Conservation (phyloP, 225 moss, liverwort and hornwort species). For the Physcomitrellopsis africana region DNA sequence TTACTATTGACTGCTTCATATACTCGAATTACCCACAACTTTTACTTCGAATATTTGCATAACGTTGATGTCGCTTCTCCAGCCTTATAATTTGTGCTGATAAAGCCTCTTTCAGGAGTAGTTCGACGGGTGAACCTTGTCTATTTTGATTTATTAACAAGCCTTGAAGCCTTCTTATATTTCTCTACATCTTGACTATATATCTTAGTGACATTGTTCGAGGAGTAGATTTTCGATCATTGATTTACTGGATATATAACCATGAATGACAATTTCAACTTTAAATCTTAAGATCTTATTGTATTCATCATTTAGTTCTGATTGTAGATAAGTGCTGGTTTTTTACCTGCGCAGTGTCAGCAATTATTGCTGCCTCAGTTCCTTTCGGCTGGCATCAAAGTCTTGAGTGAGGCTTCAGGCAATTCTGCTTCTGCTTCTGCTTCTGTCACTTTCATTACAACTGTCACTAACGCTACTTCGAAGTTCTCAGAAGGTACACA, state of each 20-base stretch:
- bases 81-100: not conserved
- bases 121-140: not conserved
- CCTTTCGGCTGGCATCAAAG: constrained; percentile 82
- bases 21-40: not conserved
- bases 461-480: constrained; percentile 50
- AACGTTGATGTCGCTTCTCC: not conserved
- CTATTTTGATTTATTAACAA: not conserved
- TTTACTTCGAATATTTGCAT: not conserved
- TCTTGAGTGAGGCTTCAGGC: constrained; percentile 67
- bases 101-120: not conserved
- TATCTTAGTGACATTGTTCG: not conserved
- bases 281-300: constrained; percentile 1
- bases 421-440: constrained; percentile 54
- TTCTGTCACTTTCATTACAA: constrained; percentile 66
- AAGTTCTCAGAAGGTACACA: constrained; percentile 50
- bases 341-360: constrained; percentile 56
- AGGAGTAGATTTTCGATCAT: constrained; percentile 14
- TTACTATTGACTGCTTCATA: not conserved
- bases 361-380: constrained; percentile 78
- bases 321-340: constrained; percentile 13
- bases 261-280: constrained; percentile 17
- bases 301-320: constrained; percentile 4
- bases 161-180: not conserved
- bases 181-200: constrained; percentile 4
- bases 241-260: constrained; percentile 7